Base-by-base conservation (phyloP, 805 yeast species). In the Lachancea cidri region DNA sequence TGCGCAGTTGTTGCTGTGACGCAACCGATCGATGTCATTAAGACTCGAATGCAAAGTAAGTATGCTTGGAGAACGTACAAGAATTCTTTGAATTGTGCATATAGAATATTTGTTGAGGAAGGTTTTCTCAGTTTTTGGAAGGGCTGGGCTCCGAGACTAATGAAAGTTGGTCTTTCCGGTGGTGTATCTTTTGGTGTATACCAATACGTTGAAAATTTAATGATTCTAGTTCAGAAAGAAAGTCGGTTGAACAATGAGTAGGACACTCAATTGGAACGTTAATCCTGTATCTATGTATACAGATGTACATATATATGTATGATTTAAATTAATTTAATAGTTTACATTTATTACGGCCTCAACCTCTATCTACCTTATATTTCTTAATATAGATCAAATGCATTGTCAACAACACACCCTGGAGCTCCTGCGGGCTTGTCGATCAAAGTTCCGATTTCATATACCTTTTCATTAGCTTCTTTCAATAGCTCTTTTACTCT, bases 1-100 rank as follows among this genome's bases (percentile, higher is more conserved):
- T 63, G 74, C 3, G 83, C 87, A 0, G 94, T 86, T 20, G 84
- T 86, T 17, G 77, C 76, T 0, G 67, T 76, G 0, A 89, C 96
- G 0, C 98, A 87, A 64, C 97, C 97, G 0, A 67, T 89, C 20
- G 97, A 89, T 64, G 86, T 86, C 2, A 64, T 89, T 36, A 89
- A 89, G 66, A 77, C 96, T 2, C 75, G 95, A 55, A 77, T 88
- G 77, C 96, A 88, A 63, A 77, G 87, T 54, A 76, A 79, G 53
- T 77, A 81, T 55, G 78, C 83, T n/a, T 71, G 71, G 53, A 53
- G 60, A 4, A 51, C 75, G 2, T 83, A 81, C 57, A 72, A 69
- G 43, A 86, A 82, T 62, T 69, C 86, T 4, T 62, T 83, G 53
- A 73, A 77, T 15, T 73, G 81, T 55, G 66, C 72, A 5, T 73